These are phyloP conservation scores for Petunia axillaris DNA, from an alignment of 257 asterid species.

Conservation along the genomic window DNA sequence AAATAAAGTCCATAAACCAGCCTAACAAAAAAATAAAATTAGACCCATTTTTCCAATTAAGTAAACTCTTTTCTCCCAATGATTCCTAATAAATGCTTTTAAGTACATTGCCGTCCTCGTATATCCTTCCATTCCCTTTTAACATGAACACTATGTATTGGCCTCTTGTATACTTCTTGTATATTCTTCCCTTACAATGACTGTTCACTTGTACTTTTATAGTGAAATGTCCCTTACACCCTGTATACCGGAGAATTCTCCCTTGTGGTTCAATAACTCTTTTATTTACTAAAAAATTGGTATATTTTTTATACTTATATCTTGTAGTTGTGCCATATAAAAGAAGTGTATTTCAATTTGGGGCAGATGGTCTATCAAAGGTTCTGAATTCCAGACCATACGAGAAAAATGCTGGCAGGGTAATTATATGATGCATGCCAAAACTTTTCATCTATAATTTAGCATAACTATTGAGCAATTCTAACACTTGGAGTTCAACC, in stretches of 20 bases:
- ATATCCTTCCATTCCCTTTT: neutral
- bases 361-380: no score
- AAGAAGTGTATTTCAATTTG: neutral
- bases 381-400: no score
- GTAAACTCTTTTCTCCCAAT: no score
- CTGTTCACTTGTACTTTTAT: neutral
- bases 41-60: no score
- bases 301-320: neutral
- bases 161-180: neutral
- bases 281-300: neutral
- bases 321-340: neutral
- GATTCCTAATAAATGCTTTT: neutral
- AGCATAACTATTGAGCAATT: constrained; percentile 8
- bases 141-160: neutral
- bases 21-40: neutral
- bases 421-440: neutral
- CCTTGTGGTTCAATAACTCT: neutral
- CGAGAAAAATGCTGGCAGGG: neutral
- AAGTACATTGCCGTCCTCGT: neutral
- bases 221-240: neutral
- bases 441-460: neutral
- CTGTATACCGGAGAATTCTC: neutral
- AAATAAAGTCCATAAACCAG: neutral
- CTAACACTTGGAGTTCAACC: constrained; percentile 7
- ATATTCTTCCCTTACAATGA: constrained; percentile 1